These are phyloP conservation scores for Lasiosphaeria hispida DNA, from an alignment of 495 filamentous ascomycete species.

Conservation along the genomic window DNA sequence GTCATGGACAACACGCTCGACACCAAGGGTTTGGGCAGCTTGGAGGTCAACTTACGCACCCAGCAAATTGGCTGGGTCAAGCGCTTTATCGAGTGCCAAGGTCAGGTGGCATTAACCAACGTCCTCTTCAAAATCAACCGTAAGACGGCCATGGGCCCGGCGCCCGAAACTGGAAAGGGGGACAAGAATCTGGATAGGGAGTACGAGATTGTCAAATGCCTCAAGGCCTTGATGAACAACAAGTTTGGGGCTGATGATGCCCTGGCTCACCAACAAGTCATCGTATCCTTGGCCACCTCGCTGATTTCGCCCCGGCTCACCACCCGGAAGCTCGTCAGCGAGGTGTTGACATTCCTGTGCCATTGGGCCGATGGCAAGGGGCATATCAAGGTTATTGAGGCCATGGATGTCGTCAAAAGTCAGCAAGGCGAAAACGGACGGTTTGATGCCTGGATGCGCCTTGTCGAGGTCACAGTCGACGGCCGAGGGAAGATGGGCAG, in stretches of 20 bases:
- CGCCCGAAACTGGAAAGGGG: constrained; percentile 61
- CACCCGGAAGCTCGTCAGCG: constrained; percentile 91
- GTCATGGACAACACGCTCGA: constrained; percentile 95
- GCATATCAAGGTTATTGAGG: constrained; percentile 91
- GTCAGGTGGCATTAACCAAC: constrained; percentile 93
- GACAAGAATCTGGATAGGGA: constrained; percentile 91
- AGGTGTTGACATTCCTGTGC: constrained; percentile 94
- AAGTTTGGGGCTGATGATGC: constrained; percentile 98
- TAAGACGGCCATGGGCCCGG: constrained; percentile 71
- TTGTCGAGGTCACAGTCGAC: constrained; percentile 95
- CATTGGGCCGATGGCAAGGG: constrained; percentile 92
- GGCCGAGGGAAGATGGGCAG: constrained; percentile 98
- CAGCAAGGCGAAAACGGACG: constrained; percentile 90
- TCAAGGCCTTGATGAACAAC: constrained; percentile 98
- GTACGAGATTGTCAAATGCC: constrained; percentile 96
- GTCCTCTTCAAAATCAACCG: constrained; percentile 90
- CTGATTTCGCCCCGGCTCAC: constrained; percentile 86
- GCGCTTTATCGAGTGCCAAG: constrained; percentile 94
- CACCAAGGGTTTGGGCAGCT: constrained; percentile 81
- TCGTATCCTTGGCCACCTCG: constrained; percentile 83
- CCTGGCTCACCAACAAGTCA: constrained; percentile 82
- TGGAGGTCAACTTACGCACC: constrained; percentile 90
- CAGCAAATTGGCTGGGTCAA: constrained; percentile 98
- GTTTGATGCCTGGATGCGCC: constrained; percentile 98
- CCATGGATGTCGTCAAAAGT: constrained; percentile 87